Base-by-base conservation (phyloP, 202 grass and related monocot genomes). In the Panicum hallii region DNA sequence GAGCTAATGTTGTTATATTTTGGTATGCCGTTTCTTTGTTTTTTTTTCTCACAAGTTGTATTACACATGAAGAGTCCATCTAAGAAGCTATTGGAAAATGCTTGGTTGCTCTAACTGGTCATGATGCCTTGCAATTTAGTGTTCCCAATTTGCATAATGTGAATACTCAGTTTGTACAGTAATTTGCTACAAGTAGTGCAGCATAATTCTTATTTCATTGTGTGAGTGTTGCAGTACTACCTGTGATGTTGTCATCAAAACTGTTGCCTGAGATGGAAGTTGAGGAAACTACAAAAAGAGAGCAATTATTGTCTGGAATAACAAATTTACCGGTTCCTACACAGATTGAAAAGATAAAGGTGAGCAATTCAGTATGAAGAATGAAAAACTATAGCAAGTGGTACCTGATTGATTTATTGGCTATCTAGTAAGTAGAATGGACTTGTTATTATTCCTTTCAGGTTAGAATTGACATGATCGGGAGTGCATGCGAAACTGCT, bases 241-340 rank as follows among this genome's bases (percentile, higher is more conserved):
- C 96, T 78, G 93, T 98, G 48, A 95, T 99, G 96, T 86, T 99
- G n/a, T 99, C 93, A 3, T 95, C 96, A 82, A 99, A 99, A 77
- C 88, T 99, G 20, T 88, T 99, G 38, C 96, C 96, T 58, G 93
- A 99, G 79, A 99, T 95, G 93, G 96, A 99, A 91, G 79, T 85
- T 71, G 96, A 99, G 82, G 96, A 99, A 89, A 91, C 91, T 75
- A 78, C 90, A 77, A 99, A 95, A 67, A 94, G 93, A 77, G 96
- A 99, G 8, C 86, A 87, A 13, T 90, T 99, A 66, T 75, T 99
- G 68, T 92, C 92, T 81, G 87, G 89, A 53, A 95, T 99, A 83
- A 75, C 90, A 48, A 95, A 89, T 86, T 75, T 93, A 84, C 91
- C 96, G 8, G 78, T 95, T 45, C 88, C 90, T 63, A 88, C 72